Base-by-base conservation (phyloP, 768 basidiomycete genomes). In the Podaxis pistillaris region DNA sequence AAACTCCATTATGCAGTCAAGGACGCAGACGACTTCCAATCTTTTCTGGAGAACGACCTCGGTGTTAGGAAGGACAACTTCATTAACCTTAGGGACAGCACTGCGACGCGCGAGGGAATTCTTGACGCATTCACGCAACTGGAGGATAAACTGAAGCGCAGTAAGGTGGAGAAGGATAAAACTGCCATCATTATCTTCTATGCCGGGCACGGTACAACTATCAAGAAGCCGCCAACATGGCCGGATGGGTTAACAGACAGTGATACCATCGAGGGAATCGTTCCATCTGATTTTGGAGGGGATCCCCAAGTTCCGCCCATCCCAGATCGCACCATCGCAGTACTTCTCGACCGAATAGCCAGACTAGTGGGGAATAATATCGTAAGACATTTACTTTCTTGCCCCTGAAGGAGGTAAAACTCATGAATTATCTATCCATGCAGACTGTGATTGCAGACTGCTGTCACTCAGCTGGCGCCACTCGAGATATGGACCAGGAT, bases 381-480 rank as follows among this genome's bases (percentile, higher is more conserved):
- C n/a, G 81, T 79, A 47, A 38, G 80, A 53, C 1, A 6, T 44
- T 28, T 28, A 1, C 26, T 26, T 26, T 26, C 26, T 26, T 4
- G 26, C 4, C 2, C 26, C 26, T 26, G 26, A 2, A 4, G 26
- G 26, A 2, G 26, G 26, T 2, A 26, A 2, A 26, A 26, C 26
- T 26, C 26, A 26, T 26, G 26, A 26, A 26, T 4, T 26, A 26
- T 4, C 2, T 28, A 22, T 2, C 22, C 6, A 12, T 50, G 17
- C 56, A 82, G 81, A 80, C 77, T 8, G 67, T 83, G n/a, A 78
- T 83, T 51, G 69, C 82, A 6, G 81, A 82, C 58, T 82, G 81
- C 51, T 83, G 81, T 65, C 70, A 74, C 65, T 78, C 81, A 4
- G 78, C 70, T 1, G 77, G 78, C 0, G 70, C 76, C 5, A 74